phyloP scores from a whole-genome alignment of 345 rosid species.

The Aquilaria sinensis region DNA sequence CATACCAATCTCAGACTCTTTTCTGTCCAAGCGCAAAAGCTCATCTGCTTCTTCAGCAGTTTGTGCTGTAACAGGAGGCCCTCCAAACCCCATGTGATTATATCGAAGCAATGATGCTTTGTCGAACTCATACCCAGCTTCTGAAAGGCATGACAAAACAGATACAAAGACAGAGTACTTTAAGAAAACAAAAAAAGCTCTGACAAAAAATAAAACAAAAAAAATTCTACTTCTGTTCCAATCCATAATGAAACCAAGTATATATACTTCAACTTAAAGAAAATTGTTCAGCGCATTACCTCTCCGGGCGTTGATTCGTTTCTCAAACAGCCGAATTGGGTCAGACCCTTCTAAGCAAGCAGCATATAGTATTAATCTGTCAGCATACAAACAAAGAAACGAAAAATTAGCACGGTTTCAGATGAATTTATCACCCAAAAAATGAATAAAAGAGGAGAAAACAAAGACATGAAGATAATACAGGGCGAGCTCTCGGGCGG shows the following conservation, averaged over 20 bases:
- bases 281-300: constrained; percentile 28
- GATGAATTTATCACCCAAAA: not conserved
- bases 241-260: not conserved
- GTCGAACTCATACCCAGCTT: constrained; percentile 83
- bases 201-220: not conserved
- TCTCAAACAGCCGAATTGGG: constrained; percentile 88
- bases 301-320: constrained; percentile 77
- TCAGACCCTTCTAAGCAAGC: constrained; percentile 96
- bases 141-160: constrained; percentile 23
- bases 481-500: constrained; percentile 98
- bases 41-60: constrained; percentile 79
- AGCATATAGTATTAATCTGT: constrained; percentile 69
- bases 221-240: not conserved
- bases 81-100: constrained; percentile 96
- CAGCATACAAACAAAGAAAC: constrained; percentile 6
- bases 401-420: not conserved
- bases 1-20: constrained; percentile 72
- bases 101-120: constrained; percentile 61
- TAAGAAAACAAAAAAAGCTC: not conserved
- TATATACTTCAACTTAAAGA: not conserved
- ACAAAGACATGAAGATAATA: constrained; percentile 19
- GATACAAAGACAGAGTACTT: not conserved
- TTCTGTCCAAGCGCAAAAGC: constrained; percentile 53
- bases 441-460: not conserved
- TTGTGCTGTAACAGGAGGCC: constrained; percentile 72